A percentile compares a stretch with the other conserved stretches of the same genome.
phyloP scores from a whole-genome alignment of 2,329 filamentous ascomycete species.

The Fusarium musae region DNA sequence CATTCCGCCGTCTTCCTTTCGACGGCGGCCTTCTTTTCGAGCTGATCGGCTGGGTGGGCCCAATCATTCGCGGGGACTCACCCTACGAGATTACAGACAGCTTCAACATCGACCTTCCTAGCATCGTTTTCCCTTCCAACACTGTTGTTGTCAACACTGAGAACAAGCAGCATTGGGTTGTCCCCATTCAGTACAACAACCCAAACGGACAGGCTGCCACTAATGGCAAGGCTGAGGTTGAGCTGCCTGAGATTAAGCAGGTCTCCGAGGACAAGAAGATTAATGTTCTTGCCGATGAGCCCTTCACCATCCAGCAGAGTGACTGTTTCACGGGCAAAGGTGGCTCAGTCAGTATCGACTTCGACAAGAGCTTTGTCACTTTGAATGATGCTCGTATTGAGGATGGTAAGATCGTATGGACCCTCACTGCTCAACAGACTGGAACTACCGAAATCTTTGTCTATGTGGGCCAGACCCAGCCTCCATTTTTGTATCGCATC shows the following conservation, averaged over 20 bases:
- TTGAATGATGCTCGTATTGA: slow-evolving; percentile 10
- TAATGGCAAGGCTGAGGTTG: not conserved
- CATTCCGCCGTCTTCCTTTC: slow-evolving; percentile 14
- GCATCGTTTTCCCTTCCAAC: slow-evolving; percentile 1
- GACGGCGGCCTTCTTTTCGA: slow-evolving; percentile 19
- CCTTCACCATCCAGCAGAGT: slow-evolving; percentile 11
- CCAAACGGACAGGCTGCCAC: not conserved
- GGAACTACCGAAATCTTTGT: slow-evolving; percentile 25
- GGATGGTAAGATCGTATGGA: slow-evolving; percentile 17
- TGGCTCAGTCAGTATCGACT: slow-evolving; percentile 4
- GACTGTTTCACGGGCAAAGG: slow-evolving; percentile 17
- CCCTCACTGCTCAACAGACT: not conserved
- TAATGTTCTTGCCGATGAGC: not conserved
- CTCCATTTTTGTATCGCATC: slow-evolving; percentile 54
- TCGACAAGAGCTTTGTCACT: slow-evolving; percentile 1
- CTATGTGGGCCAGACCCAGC: slow-evolving; percentile 51
- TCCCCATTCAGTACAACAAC: slow-evolving; percentile 6
- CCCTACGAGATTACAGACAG: slow-evolving; percentile 5
- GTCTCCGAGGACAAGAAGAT: slow-evolving; percentile 1
- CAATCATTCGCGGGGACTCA: not conserved
- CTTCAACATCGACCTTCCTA: slow-evolving; percentile 19
- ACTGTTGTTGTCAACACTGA: slow-evolving; percentile 23
- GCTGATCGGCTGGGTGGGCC: slow-evolving; percentile 11
- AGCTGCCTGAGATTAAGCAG: slow-evolving; percentile 9
- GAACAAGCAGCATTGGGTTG: slow-evolving; percentile 19